Evolutionary conservation across 2,329 filamentous ascomycete genomes (phyloP).

Genomic region (Colletotrichum sp.): DNA sequence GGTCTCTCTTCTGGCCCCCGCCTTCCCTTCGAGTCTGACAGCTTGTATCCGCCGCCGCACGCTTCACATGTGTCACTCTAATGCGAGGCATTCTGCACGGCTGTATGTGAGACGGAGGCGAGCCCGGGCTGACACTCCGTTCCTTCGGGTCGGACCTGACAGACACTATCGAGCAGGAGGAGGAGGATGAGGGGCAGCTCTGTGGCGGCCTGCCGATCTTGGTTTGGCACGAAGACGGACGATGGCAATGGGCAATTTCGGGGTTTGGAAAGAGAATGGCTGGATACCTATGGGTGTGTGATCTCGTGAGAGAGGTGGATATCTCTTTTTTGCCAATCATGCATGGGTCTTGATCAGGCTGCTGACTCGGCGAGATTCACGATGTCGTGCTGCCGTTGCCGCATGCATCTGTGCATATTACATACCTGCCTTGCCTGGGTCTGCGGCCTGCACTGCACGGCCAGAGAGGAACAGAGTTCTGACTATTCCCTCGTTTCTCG

Average conservation of each 20-base stretch:
- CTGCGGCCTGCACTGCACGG: not conserved
- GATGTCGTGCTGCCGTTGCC: conserved; percentile 16
- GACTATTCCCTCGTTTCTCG: not conserved
- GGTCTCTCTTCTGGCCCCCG: not conserved
- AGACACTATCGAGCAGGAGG: not conserved
- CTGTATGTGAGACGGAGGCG: not conserved
- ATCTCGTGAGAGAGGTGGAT: conserved; percentile 1
- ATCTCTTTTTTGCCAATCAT: not conserved
- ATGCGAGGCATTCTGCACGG: not conserved
- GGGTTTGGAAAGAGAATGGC: not conserved
- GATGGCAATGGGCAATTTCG: not conserved
- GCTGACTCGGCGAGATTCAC: conserved; percentile 19
- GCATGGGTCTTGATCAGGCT: not conserved
- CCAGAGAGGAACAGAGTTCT: not conserved
- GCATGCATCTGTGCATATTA: not conserved
- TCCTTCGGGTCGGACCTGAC: not conserved
- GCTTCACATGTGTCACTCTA: not conserved
- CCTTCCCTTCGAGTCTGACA: not conserved
- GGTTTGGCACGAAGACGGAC: not conserved
- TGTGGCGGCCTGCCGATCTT: not conserved
- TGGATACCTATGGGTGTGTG: not conserved
- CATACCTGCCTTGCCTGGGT: not conserved
- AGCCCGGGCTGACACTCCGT: not conserved
- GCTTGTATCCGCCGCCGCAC: not conserved
- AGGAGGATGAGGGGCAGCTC: not conserved